Evolutionary conservation across 768 basidiomycete genomes (phyloP).

Genomic region (Ephemerocybe angulata): DNA sequence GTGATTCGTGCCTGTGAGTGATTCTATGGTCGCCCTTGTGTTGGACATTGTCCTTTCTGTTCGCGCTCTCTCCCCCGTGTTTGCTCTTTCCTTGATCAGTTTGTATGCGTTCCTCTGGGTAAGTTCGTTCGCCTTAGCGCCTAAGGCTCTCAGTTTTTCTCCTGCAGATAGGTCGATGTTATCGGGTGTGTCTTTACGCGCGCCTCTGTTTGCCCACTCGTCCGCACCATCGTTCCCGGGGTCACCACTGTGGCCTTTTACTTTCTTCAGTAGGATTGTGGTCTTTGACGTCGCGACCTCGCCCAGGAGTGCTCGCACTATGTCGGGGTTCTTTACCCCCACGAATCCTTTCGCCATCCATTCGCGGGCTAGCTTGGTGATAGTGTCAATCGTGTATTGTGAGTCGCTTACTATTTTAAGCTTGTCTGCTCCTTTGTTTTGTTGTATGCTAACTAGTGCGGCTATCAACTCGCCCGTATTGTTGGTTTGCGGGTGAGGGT

Average conservation of each 20-base stretch:
- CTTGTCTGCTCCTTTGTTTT: not conserved
- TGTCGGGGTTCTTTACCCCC: slow-evolving; percentile 1
- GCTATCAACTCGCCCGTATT: not conserved
- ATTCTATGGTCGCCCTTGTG: not conserved
- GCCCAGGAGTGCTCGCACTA: not conserved
- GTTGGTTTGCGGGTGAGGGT: not conserved
- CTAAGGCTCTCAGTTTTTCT: not conserved
- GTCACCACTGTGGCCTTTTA: slow-evolving; percentile 15
- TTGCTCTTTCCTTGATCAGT: not conserved
- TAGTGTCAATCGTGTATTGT: not conserved
- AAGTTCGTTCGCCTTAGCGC: not conserved
- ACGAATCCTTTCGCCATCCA: slow-evolving; percentile 15
- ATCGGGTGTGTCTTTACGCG: not conserved
- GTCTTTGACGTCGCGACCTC: not conserved
- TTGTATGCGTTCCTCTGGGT: not conserved
- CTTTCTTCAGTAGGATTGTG: slow-evolving; percentile 2
- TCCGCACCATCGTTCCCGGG: slow-evolving; percentile 15
- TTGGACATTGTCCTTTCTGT: not conserved
- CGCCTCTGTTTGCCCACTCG: slow-evolving; percentile 1
- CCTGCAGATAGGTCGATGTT: not conserved
- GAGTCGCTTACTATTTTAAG: slow-evolving; percentile 9
- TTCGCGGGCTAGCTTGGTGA: not conserved
- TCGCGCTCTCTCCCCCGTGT: not conserved
- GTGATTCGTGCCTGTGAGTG: not conserved
- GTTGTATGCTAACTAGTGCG: not conserved